Conservation (phyloP, 805 yeast species). For the Myxozyma melibiosi region DNA sequence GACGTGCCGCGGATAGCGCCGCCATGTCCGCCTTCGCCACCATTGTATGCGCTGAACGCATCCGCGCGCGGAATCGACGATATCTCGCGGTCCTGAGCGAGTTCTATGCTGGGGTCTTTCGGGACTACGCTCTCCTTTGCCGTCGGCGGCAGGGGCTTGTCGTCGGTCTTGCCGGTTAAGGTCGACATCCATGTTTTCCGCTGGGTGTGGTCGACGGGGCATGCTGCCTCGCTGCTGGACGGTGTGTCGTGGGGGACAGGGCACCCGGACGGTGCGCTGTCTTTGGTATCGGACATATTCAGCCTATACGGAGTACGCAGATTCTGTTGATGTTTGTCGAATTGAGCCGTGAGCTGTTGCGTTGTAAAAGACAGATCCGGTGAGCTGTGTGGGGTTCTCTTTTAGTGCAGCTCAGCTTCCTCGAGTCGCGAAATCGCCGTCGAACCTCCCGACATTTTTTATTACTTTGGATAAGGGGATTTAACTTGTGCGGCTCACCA, state of each 20-base stretch:
- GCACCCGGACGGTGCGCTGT: slow-evolving; percentile 19
- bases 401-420: too few species aligned
- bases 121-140: not conserved
- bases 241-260: slow-evolving; percentile 34
- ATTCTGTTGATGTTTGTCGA: too few species aligned
- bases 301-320: not conserved
- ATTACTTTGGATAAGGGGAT: too few species aligned
- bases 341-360: too few species aligned
- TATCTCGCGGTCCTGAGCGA: slow-evolving; percentile 71
- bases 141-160: slow-evolving; percentile 1
- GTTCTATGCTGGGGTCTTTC: slow-evolving; percentile 14
- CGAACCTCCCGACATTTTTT: too few species aligned
- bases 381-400: too few species aligned
- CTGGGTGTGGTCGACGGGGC: slow-evolving; percentile 72
- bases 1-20: slow-evolving; percentile 35
- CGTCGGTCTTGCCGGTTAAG: slow-evolving; percentile 32
- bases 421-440: too few species aligned
- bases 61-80: slow-evolving; percentile 74
- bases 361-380: too few species aligned
- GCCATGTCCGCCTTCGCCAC: slow-evolving; percentile 37
- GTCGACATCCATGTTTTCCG: slow-evolving; percentile 58
- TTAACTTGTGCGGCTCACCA: not conserved
- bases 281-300: slow-evolving; percentile 5
- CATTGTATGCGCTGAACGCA: slow-evolving; percentile 34
- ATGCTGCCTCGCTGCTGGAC: slow-evolving; percentile 41